Percentiles rank a stretch among this genome's conserved stretches.
Evolutionary conservation across 2,329 filamentous ascomycete species (phyloP).

Genomic region (Neophaeococcomyces mojaviensis): DNA sequence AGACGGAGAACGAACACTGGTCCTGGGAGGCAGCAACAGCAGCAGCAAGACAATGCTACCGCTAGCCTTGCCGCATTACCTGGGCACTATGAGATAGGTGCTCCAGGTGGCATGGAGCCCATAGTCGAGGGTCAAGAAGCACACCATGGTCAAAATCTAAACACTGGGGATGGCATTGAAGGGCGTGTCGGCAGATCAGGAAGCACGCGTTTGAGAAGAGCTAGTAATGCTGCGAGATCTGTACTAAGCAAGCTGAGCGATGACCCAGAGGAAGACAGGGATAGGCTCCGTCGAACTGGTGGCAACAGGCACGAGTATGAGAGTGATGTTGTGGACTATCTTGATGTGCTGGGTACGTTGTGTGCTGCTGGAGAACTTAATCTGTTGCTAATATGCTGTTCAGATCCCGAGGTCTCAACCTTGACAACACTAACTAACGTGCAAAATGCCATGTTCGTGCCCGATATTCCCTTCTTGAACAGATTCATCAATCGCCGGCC

Average conservation of each 20-base stretch:
- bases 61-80: conserved; percentile 3
- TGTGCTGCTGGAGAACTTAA: conserved; percentile 1
- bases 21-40: conserved; percentile 7
- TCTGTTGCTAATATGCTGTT: conserved; percentile 22
- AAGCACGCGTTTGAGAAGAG: conserved; percentile 13
- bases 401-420: conserved; percentile 76
- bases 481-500: conserved; percentile 66
- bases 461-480: conserved; percentile 55
- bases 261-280: conserved; percentile 10
- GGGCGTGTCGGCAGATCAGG: conserved; percentile 10
- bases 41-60: conserved; percentile 14
- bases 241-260: conserved; percentile 19
- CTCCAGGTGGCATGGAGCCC: conserved; percentile 11
- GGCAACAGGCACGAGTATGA: conserved; percentile 45
- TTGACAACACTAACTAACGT: conserved; percentile 80
- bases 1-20: conserved; percentile 12
- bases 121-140: conserved; percentile 12
- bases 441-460: conserved; percentile 81
- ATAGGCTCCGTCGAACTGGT: neutral
- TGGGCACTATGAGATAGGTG: conserved; percentile 7
- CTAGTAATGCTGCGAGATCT: conserved; percentile 20
- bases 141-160: neutral
- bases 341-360: conserved; percentile 59
- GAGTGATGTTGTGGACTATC: conserved; percentile 55
- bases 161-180: neutral